Base-by-base conservation (phyloP, 108 stramenopile species). In the Skeletonema costatum region DNA sequence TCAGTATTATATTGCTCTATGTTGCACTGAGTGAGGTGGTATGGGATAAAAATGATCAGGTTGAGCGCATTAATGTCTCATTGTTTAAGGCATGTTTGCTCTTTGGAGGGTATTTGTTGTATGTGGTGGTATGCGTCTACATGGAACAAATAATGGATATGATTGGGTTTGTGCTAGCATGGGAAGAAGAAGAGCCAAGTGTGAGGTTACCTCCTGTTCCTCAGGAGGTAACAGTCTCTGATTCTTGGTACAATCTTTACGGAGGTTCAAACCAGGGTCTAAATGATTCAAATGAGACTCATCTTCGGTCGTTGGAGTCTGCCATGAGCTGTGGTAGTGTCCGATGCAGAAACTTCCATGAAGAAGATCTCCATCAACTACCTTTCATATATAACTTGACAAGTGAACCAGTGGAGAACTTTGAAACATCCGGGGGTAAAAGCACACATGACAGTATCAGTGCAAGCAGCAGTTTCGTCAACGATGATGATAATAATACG, bases 101-200 rank as follows among this genome's bases (percentile, higher is more conserved):
- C 2, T 87, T 94, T 80, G 80, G 83, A 11, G 84, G 86, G 14
- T 94, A 94, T 71, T 71, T 88, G 58, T 25, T 87, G 0, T 94
- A 94, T 75, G 90, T 94, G 5, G 32, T 87, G 31, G 87, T 90
- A 6, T 90, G 88, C 46, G 82, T 85, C 60, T 86, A 91, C 66
- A 87, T 87, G 75, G 84, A 89, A 56, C 53, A 56, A 56, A 56
- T 56, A 16, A 35, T 4, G 3, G 16, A 3, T 3, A 5, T 46
- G 0, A 46, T 46, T 46, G 44, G 64, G 5, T 68, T 25, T 16
- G 51, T 17, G 3, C 39, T 69, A 2, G 33, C 74, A 13, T 75
- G 44, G 44, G 44, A 46, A 46, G 16, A 46, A 46, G 16, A 46
- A 4, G 44, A 46, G 44, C 16, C 41, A 19, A 35, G 32, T 13